Evolutionary conservation across 441 rosid genomes (phyloP), one percentile per base, ranked within the genome.

Genomic region (Daphne laureola): DNA sequence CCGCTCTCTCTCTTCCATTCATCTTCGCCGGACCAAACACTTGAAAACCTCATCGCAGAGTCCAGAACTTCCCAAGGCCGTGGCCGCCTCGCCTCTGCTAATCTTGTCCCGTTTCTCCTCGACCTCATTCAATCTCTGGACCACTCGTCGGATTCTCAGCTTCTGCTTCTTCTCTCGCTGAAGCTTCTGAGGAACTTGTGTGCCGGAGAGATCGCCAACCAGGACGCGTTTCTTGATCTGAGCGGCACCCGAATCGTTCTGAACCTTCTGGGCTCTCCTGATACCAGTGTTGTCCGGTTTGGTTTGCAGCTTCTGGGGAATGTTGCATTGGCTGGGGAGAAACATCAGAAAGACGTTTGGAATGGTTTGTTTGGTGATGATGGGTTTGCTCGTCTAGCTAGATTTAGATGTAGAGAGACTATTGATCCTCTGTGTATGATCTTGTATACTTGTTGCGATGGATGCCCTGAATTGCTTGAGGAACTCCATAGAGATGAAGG

Each of bases 391-490:
- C 49, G 6, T 2, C 72, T 86, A 14, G 83, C 85, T 4, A 61
- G 71, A 61, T 27, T 79, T n/a, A 66, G 49, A 41, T 75, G 78
- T 17, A 63, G 27, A 38, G 81, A 72, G 51, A 81, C 79, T 21
- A 65, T 52, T 61, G 96, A 84, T 78, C 95, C 93, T 6, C 31
- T 91, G 18, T 92, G 95, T 53, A 80, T 73, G 86, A 58, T 88
- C 46, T n/a, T 92, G 21, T 86, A 77, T 58, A 14, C 68, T 41
- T 92, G 90, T 57, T 74, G 68, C 58, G 83, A 86, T 68, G 92
- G 90, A 63, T 65, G 58, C 43, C 46, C 72, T 14, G 54, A 62
- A 54, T 50, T 75, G 44, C 31, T 67, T 63, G 58, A 64, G 3
- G 77, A 77, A 47, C 67, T 86, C 31, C 76, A 75, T 53, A 75